A percentile compares a stretch with the other conserved stretches of the same genome.
phyloP scores from a whole-genome alignment of 2,329 filamentous ascomycete species.

The Arachnomyces sp. region DNA sequence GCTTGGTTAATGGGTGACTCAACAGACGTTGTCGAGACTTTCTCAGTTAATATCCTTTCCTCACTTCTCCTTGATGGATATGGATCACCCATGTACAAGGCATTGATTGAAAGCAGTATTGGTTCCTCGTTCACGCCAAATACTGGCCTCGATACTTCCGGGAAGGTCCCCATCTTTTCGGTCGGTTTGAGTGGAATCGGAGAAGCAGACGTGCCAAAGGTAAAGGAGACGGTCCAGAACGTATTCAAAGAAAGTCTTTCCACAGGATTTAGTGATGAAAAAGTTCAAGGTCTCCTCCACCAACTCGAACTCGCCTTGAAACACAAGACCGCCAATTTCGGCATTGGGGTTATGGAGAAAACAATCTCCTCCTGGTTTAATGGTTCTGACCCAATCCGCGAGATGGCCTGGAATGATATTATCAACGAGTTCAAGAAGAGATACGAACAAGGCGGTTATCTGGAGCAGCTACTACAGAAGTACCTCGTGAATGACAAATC shows the following conservation, averaged over 20 bases:
- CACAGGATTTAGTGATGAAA: conserved; percentile 78
- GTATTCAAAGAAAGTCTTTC: conserved; percentile 63
- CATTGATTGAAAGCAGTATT: conserved; percentile 79
- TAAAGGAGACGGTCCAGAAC: conserved; percentile 65
- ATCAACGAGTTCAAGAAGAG: conserved; percentile 72
- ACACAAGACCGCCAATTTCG: conserved; percentile 94
- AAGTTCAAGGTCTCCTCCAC: conserved; percentile 89
- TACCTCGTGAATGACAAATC: conserved; percentile 83
- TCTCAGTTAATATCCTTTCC: conserved; percentile 74
- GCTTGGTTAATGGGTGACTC: conserved; percentile 88
- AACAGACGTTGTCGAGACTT: conserved; percentile 75
- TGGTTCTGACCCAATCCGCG: conserved; percentile 83
- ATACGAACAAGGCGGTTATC: conserved; percentile 67
- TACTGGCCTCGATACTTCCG: conserved; percentile 78
- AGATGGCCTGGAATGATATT: conserved; percentile 84
- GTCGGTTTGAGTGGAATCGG: conserved; percentile 86
- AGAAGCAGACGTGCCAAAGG: conserved; percentile 66
- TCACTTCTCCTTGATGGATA: conserved; percentile 88
- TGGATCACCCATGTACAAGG: conserved; percentile 84
- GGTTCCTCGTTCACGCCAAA: conserved; percentile 94
- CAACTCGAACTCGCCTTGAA: conserved; percentile 89
- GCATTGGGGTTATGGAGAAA: conserved; percentile 80
- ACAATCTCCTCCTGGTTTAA: conserved; percentile 93
- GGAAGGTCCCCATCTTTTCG: conserved; percentile 74
- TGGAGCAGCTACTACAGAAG: conserved; percentile 79